phyloP scores from a whole-genome alignment of 2,329 filamentous ascomycete genomes.

The Blastomyces gilchristii region DNA sequence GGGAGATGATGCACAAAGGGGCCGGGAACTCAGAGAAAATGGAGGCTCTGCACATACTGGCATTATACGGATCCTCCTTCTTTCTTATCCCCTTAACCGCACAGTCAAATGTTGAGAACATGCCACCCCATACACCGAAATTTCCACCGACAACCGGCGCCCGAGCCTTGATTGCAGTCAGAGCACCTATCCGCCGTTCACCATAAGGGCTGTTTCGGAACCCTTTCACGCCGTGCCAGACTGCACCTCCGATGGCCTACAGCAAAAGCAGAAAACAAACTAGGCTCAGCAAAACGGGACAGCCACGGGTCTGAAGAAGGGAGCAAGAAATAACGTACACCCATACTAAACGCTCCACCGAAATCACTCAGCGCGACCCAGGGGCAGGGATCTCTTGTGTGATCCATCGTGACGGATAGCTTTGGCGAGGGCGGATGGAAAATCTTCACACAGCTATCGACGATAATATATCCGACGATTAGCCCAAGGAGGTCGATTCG shows the following conservation, averaged over 20 bases:
- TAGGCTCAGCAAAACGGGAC: conserved; percentile 16
- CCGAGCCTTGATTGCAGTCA: conserved; percentile 95
- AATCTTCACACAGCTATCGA: background rate
- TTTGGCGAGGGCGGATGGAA: background rate
- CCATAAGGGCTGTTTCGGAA: conserved; percentile 84
- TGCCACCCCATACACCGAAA: conserved; percentile 93
- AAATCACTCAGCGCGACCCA: conserved; percentile 97
- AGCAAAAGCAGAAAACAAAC: conserved; percentile 21
- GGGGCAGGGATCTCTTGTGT: conserved; percentile 91
- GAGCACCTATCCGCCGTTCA: conserved; percentile 86
- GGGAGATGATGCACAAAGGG: background rate
- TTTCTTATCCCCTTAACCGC: conserved; percentile 85
- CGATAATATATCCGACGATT: background rate
- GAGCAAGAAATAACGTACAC: conserved; percentile 50
- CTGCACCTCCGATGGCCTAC: conserved; percentile 64
- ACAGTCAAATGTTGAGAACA: conserved; percentile 95
- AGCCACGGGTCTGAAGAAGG: conserved; percentile 6
- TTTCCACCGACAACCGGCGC: conserved; percentile 94
- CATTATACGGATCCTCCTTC: conserved; percentile 98
- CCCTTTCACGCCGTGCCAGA: conserved; percentile 97
- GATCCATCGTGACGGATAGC: conserved; percentile 57
- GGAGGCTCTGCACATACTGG: conserved; percentile 45
- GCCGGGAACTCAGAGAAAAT: background rate
- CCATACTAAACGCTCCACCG: conserved; percentile 93
- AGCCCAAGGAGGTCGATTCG: background rate